Evolutionary conservation across 1,139 yeast species (phyloP).

Genomic region (Diutina rugosa): DNA sequence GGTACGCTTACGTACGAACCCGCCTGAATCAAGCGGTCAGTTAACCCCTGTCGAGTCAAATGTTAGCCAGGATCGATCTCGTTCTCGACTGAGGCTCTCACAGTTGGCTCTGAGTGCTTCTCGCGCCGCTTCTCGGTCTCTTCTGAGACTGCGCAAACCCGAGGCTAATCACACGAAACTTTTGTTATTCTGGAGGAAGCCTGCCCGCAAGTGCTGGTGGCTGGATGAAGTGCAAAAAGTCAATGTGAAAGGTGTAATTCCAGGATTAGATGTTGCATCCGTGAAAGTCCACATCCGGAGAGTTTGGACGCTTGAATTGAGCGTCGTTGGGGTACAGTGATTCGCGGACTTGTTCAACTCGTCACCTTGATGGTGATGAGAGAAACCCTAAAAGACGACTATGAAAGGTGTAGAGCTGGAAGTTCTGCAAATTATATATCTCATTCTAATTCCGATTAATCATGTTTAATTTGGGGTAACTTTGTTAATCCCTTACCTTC

Average conservation of each 20-base stretch:
- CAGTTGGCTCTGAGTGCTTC: constrained; percentile 28
- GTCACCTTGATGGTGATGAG: neutral
- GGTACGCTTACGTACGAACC: constrained; percentile 39
- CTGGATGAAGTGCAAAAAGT: constrained; percentile 51
- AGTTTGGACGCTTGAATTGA: constrained; percentile 76
- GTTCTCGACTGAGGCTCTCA: constrained; percentile 33
- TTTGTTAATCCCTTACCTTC: too few species aligned
- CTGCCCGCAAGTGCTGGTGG: constrained; percentile 99
- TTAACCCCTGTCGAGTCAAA: constrained; percentile 35
- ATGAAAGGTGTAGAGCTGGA: neutral
- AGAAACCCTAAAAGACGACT: neutral
- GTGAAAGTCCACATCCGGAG: constrained; percentile 60
- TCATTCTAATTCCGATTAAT: neutral
- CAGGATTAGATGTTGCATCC: constrained; percentile 9
- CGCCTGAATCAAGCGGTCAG: constrained; percentile 18
- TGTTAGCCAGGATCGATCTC: constrained; percentile 25
- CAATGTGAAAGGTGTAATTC: constrained; percentile 6
- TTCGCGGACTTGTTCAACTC: neutral
- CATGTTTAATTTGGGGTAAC: neutral
- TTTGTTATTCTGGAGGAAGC: constrained; percentile 90
- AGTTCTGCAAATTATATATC: neutral
- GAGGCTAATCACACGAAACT: constrained; percentile 50
- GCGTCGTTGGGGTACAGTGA: constrained; percentile 44
- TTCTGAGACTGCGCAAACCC: constrained; percentile 28
- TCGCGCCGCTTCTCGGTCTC: constrained; percentile 42